Evolutionary conservation across 2,329 filamentous ascomycete species (phyloP).

Genomic region (Hymenoscyphus infarciens): DNA sequence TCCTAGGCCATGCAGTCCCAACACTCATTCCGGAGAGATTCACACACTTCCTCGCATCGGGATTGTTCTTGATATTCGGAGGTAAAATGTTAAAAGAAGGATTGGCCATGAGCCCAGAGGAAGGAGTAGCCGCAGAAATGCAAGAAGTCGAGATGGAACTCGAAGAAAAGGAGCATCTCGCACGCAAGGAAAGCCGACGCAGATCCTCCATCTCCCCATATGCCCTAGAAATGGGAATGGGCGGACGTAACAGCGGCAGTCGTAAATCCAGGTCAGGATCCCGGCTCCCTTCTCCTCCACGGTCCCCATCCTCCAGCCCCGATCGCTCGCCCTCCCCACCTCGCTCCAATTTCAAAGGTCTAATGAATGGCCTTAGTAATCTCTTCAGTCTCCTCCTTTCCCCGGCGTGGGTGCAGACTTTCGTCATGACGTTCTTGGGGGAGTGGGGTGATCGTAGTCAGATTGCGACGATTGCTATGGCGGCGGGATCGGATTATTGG

Average conservation of each 20-base stretch:
- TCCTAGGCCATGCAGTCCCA: constrained; percentile 89
- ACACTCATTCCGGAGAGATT: constrained; percentile 85
- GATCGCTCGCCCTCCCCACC: constrained; percentile 45
- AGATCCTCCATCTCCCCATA: constrained; percentile 71
- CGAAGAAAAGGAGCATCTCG: constrained; percentile 83
- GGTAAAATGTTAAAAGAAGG: constrained; percentile 81
- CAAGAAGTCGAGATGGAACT: constrained; percentile 93
- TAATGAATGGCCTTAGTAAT: constrained; percentile 71
- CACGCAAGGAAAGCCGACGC: constrained; percentile 61
- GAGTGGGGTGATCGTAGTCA: constrained; percentile 98
- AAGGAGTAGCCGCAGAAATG: constrained; percentile 96
- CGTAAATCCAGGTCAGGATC: constrained; percentile 71
- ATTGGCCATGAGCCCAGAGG: constrained; percentile 80
- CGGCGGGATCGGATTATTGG: constrained; percentile 97
- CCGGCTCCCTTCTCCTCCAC: constrained; percentile 74
- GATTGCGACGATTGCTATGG: constrained; percentile 98
- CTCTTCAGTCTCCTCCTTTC: constrained; percentile 83
- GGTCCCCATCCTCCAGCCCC: constrained; percentile 75
- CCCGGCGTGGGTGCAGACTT: constrained; percentile 97
- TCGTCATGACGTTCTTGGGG: constrained; percentile 97
- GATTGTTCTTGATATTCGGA: constrained; percentile 87
- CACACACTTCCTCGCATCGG: constrained; percentile 81
- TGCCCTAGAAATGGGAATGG: constrained; percentile 74
- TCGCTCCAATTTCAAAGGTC: constrained; percentile 42
- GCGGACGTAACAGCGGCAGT: constrained; percentile 46